Percentiles rank a stretch among this genome's conserved stretches.
Conservation (phyloP, 768 basidiomycete genomes). For the Suillus occidentalis region DNA sequence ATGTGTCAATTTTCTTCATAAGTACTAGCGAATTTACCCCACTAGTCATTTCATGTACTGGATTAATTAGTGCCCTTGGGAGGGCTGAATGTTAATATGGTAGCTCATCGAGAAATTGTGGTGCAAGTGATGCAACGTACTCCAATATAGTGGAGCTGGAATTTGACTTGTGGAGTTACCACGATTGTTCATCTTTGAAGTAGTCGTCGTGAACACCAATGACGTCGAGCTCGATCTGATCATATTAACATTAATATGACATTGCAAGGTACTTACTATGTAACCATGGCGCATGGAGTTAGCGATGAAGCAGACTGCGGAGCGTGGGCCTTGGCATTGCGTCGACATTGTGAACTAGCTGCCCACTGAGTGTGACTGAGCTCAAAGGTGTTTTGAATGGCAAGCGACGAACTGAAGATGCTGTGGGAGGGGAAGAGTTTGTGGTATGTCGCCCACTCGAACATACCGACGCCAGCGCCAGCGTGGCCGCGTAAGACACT, state of each 20-base stretch:
- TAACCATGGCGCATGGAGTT: not conserved
- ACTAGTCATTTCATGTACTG: constrained; percentile 6
- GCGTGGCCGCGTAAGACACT: too few species aligned
- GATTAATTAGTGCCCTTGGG: constrained; percentile 11
- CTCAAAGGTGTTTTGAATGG: too few species aligned
- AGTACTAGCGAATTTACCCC: not conserved
- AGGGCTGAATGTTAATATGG: constrained; percentile 8
- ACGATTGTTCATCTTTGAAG: not conserved
- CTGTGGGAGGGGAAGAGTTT: not conserved
- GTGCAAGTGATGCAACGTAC: not conserved
- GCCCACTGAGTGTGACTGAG: too few species aligned
- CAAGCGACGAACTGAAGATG: too few species aligned
- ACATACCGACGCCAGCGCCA: not conserved
- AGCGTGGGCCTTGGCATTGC: not conserved
- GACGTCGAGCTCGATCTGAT: not conserved
- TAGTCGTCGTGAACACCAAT: not conserved
- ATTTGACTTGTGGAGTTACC: not conserved
- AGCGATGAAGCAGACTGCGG: not conserved
- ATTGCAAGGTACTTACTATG: too few species aligned
- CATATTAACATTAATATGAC: too few species aligned
- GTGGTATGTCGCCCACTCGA: not conserved
- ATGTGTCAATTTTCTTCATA: not conserved
- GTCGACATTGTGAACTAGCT: too few species aligned
- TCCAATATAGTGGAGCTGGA: not conserved
- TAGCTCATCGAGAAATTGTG: not conserved